Percentiles rank a stretch among this genome's conserved stretches.
These are phyloP conservation scores for Collybia mongolica DNA, from an alignment of 768 basidiomycete species.

Conservation along the genomic window DNA sequence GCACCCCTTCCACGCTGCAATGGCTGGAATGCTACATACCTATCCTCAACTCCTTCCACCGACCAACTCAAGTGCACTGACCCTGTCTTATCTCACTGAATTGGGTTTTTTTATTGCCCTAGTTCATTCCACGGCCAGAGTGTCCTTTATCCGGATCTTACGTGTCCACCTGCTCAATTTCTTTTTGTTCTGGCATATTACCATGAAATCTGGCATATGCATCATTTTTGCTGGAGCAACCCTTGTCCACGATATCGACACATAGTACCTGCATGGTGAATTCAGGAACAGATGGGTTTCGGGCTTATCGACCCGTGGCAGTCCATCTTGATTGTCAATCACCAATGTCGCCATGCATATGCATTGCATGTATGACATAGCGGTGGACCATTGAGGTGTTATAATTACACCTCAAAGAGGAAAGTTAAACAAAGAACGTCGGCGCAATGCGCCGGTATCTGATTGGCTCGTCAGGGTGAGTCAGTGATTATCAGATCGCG, in stretches of 20 bases:
- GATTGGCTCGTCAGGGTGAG: constrained; percentile 5
- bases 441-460: not conserved
- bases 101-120: not conserved
- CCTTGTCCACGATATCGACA: too few species aligned
- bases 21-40: not conserved
- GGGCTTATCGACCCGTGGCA: too few species aligned
- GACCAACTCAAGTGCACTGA: not conserved
- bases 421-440: too few species aligned
- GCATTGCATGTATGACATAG: not conserved
- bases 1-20: not conserved
- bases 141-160: constrained; percentile 13
- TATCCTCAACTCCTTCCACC: not conserved
- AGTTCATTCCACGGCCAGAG: not conserved
- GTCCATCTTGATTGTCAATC: too few species aligned
- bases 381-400: not conserved
- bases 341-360: too few species aligned
- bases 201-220: not conserved
- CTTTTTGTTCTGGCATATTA: constrained; percentile 10
- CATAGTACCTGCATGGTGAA: too few species aligned
- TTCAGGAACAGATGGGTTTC: too few species aligned
- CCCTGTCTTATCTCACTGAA: not conserved
- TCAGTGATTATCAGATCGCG: constrained; percentile 2
- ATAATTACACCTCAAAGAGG: not conserved
- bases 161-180: constrained; percentile 3
- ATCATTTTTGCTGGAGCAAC: constrained; percentile 2